Evolutionary conservation across 306 rosid species (phyloP), one percentile per base, ranked within the genome.

Genomic region (Adenanthera pavonina): DNA sequence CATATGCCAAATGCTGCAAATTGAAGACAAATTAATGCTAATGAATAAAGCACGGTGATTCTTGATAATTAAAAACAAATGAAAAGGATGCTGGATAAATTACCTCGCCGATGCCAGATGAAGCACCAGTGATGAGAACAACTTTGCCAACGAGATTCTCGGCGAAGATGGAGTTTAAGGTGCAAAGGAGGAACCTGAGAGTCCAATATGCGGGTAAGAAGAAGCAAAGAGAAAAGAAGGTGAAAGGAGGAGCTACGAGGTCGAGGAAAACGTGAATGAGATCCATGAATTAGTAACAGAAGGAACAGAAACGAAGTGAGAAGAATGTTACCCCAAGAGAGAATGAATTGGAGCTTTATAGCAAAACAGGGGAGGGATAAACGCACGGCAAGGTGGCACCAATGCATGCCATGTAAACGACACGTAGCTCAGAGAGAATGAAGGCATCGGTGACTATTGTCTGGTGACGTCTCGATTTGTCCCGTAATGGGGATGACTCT

Each of bases 51-150:
- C 30, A 38, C 4, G 0, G 12, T 4, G 71, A 65, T 36, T 65
- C 17, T 43, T 6, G n/a, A 36, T 10, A 16, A 16, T 0, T 43
- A 17, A 10, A 13, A 2, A 20, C 8, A 8, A 7, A 20, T n/a
- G 0, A 34, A 5, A 64, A 14, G 47, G 70, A 12, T 0, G 48
- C 7, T 19, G 11, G 46, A 7, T 14, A 0, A 16, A n/a, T 40
- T 69, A 46, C 74, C 74, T 69, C 57, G 19, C 74, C 74, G 8
- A 69, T 69, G 40, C 74, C 74, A n/a, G 74, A 90, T 61, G 90
- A 88, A 57, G 90, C 92, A 13, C 90, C 88, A 11, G 89, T 85
- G 54, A 90, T 85, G 54, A 88, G 81, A 49, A 90, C 76, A 33
- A 90, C 90, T 62, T 90, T 88, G 8, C 85, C 86, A 1, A 82